Base-by-base conservation (phyloP, 2,329 filamentous ascomycete genomes). In the Orbilia javanica region DNA sequence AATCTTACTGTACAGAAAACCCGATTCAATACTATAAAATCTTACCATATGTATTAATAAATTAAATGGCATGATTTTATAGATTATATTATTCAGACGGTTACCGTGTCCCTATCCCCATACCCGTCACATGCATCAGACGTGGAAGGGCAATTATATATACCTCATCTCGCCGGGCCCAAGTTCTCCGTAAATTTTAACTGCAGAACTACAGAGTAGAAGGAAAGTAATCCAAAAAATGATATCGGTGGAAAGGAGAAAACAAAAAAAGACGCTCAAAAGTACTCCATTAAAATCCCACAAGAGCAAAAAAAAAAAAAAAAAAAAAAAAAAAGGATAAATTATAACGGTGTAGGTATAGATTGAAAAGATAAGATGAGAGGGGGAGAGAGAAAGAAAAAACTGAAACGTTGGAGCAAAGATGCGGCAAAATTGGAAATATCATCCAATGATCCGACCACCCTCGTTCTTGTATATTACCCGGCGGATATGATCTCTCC, bases 401-500 rank as follows among this genome's bases (percentile, higher is more conserved):
- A 36, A n/a, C n/a, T n/a, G n/a, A n/a, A n/a, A n/a, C n/a, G n/a
- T n/a, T n/a, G n/a, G n/a, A 27, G 29, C 11, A 10, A 53, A 55
- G n/a, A 62, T 27, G 53, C 53, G 50, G 63, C 18, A 53, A 52
- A 53, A 66, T 25, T 48, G 62, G 25, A 64, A 25, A 64, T 50
- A 18, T 76, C 64, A 76, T 48, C 72, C 72, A 39, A 76, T 76
- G 36, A 76, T 76, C 46, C 53, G 27, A 27, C 72, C 72, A 22
- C 64, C 72, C 44, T 71, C 22, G 50, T 48, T 70, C 52, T 74
- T 74, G 63, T 74, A 65, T 34, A 77, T 60, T 62, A 71, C 18
- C 50, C 66, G 66, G 42, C 57, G 57, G 31, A 80, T 65, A 50
- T 68, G 34, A 44, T 80, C 79, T 29, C 65, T 62, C 79, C 79